A percentile compares a stretch with the other conserved stretches of the same genome.
Conservation (phyloP, 257 asterid species). For the Marsdenia floribunda region DNA sequence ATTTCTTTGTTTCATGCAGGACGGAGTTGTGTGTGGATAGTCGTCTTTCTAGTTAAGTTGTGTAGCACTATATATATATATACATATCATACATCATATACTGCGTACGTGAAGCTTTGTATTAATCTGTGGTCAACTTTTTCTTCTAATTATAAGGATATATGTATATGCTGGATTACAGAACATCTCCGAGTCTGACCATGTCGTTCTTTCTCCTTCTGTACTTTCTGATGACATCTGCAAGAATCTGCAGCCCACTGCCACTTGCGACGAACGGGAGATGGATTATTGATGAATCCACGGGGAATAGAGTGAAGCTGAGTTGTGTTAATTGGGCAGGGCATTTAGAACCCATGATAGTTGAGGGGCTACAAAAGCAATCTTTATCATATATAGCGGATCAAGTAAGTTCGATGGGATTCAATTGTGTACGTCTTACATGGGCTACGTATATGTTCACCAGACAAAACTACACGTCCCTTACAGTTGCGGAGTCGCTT, state of each 20-base stretch:
- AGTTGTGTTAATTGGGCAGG: constrained; percentile 54
- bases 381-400: constrained; percentile 29
- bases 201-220: background rate
- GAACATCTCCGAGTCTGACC: background rate
- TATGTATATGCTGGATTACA: background rate
- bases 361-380: constrained; percentile 60
- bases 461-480: constrained; percentile 29
- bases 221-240: background rate
- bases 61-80: too few species aligned
- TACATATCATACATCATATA: too few species aligned
- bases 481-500: constrained; percentile 39
- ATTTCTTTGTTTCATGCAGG: too few species aligned
- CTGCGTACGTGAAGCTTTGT: too few species aligned
- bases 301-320: constrained; percentile 52
- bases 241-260: constrained; percentile 21
- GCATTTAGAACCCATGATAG: constrained; percentile 52
- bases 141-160: background rate
- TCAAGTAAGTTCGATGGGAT: constrained; percentile 33
- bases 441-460: constrained; percentile 70
- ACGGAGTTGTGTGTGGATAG: too few species aligned
- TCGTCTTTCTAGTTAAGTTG: too few species aligned
- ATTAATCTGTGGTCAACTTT: too few species aligned
- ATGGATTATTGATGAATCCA: constrained; percentile 42
- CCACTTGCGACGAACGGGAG: constrained; percentile 50
- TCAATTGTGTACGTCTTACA: constrained; percentile 70